Conservation (phyloP, 2,329 filamentous ascomycete genomes). For the Aspergillus udagawae region DNA sequence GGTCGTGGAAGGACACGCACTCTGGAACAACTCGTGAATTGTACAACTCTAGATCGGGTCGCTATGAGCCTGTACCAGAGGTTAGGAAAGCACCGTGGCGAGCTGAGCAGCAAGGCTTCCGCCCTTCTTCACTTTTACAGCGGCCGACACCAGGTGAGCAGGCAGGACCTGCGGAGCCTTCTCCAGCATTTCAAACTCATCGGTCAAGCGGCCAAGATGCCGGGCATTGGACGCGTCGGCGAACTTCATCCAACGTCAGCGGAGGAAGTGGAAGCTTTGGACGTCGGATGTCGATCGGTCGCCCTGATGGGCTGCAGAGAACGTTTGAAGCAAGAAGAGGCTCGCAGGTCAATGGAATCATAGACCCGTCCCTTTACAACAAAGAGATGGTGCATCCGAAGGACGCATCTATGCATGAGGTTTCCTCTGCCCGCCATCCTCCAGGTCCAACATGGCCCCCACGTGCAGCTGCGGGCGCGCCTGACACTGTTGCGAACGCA, state of each 20-base stretch:
- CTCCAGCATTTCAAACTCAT: constrained; percentile 78
- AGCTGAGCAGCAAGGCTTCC: constrained; percentile 59
- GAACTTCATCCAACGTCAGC: constrained; percentile 88
- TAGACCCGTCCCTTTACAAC: constrained; percentile 29
- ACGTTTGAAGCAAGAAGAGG: constrained; percentile 37
- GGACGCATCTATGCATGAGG: constrained; percentile 18
- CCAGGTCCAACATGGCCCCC: constrained; percentile 27
- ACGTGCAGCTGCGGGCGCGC: constrained; percentile 24
- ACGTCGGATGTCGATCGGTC: constrained; percentile 58
- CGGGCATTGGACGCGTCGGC: constrained; percentile 65
- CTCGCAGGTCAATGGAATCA: constrained; percentile 35
- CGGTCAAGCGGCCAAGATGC: constrained; percentile 63
- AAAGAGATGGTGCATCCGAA: constrained; percentile 22
- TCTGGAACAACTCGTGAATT: constrained; percentile 66
- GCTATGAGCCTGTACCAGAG: constrained; percentile 83
- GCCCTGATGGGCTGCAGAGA: constrained; percentile 41
- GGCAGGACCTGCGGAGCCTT: constrained; percentile 71
- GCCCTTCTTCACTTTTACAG: constrained; percentile 76
- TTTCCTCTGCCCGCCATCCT: constrained; percentile 25
- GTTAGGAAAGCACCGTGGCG: constrained; percentile 65
- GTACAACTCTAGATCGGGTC: constrained; percentile 91
- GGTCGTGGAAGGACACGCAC: constrained; percentile 73
- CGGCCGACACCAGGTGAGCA: constrained; percentile 61
- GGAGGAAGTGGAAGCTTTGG: constrained; percentile 71
- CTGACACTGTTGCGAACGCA: constrained; percentile 22